Base-by-base conservation (phyloP, 1,139 yeast species). In the Kluyveromyces sp. region DNA sequence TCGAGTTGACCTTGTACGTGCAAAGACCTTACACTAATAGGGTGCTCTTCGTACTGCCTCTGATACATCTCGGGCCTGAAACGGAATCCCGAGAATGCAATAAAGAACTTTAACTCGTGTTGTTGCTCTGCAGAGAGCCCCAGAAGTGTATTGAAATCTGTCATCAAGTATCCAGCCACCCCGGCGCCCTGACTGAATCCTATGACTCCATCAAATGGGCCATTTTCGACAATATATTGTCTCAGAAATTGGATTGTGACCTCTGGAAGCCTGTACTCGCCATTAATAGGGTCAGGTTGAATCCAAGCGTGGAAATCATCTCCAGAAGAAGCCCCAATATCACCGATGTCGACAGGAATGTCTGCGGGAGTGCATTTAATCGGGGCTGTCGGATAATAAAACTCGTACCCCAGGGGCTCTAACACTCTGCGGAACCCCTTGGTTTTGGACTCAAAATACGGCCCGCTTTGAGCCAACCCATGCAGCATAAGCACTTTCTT, bases 171-270 rank as follows among this genome's bases (percentile, higher is more conserved):
- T 2, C 81, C 84, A 1, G 89, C 76, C 56, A 89, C 66, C 1
- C 94, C 95, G 0, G 95, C 94, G 43, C 98, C 98, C 64, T 92
- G 97, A 31, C 94, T 82, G 57, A 92, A 92, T 2, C 96, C 97
- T 43, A 89, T 64, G 12, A 92, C 68, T 1, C 96, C 98, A 39
- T 78, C 83, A 57, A 83, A 85, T 0, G 96, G 95, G 0, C 96
- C 96, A 47, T 83, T 70, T 45, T 71, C 67, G 13, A 58, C 31
- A 13, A 58, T 44, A 43, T 56, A 57, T 28, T 55, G 51, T 37
- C 51, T 58, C 39, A 63, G 26, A 29, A 34, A 40, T 9, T 17
- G 7, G 12, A 34, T n/a, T 8, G 43, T 31, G n/a, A 22, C 29
- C 12, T 40, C 39, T 4, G 43, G 43, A 16, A 40, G 18, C 3